Evolutionary conservation across 208 protist genomes (phyloP).

Genomic region (Trypanosoma theileri): DNA sequence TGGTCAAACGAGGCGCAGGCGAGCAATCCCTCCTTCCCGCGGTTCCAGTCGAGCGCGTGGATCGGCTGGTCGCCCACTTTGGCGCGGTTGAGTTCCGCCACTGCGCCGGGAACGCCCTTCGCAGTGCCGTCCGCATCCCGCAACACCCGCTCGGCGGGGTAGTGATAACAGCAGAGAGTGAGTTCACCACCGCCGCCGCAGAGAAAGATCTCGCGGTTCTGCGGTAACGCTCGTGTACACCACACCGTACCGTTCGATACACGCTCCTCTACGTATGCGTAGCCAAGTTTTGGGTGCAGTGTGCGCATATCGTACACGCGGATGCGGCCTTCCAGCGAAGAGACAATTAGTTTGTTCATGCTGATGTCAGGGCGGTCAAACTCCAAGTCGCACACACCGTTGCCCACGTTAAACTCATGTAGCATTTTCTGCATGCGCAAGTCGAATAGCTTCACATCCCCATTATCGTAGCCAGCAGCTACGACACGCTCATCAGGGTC

Average conservation of each 20-base stretch:
- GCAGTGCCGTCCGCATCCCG: slow-evolving; percentile 66
- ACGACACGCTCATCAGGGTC: slow-evolving; percentile 88
- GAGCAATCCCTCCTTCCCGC: slow-evolving; percentile 77
- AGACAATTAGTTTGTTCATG: slow-evolving; percentile 94
- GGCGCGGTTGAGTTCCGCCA: slow-evolving; percentile 83
- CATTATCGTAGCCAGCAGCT: slow-evolving; percentile 94
- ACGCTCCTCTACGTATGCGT: slow-evolving; percentile 86
- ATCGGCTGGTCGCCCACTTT: slow-evolving; percentile 89
- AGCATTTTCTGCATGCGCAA: slow-evolving; percentile 86
- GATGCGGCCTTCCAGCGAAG: slow-evolving; percentile 85
- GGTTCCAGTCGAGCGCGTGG: slow-evolving; percentile 86
- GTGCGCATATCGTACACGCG: slow-evolving; percentile 90
- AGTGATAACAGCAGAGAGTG: slow-evolving; percentile 87
- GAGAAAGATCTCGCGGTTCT: slow-evolving; percentile 92
- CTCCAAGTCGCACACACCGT: slow-evolving; percentile 91
- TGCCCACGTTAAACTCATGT: slow-evolving; percentile 92
- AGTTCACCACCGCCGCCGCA: slow-evolving; percentile 86
- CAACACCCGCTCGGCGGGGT: slow-evolving; percentile 80
- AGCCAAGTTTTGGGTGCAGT: slow-evolving; percentile 79
- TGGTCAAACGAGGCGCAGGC: slow-evolving; percentile 87
- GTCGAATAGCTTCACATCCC: slow-evolving; percentile 95
- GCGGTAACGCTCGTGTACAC: slow-evolving; percentile 81
- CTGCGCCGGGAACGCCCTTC: slow-evolving; percentile 73
- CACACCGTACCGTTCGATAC: slow-evolving; percentile 87
- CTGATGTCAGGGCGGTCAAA: slow-evolving; percentile 93